Base-by-base conservation (phyloP, 108 stramenopile species). In the Skeletonema potamos region DNA sequence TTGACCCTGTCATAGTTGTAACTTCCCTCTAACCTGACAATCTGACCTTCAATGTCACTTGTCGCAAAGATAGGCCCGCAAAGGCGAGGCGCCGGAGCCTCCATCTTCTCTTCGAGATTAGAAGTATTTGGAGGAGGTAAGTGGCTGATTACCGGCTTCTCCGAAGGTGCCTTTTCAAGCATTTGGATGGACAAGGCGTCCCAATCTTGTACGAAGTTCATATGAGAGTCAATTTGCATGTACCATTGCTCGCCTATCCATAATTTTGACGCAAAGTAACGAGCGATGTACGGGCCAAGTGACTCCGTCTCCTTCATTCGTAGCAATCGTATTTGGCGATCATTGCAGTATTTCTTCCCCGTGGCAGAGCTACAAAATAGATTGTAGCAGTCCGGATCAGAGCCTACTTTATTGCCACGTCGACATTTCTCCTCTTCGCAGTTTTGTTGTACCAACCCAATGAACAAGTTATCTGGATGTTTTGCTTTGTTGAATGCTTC, bases 161-260 rank as follows among this genome's bases (percentile, higher is more conserved):
- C 59, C 13, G 92, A 85, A 7, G 92, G 92, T 17, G 92, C 88
- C 17, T 48, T 66, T 37, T 85, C 72, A 30, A 96, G 86, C 92
- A 94, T 94, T 17, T 88, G 68, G 22, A 95, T 82, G 10, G 91
- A 82, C 41, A 77, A 74, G 15, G 67, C 85, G 81, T 98, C 98
- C 98, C 98, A 98, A 66, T 90, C 77, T 56, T 85, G 68, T 26
- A 82, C 77, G 79, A 94, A 94, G 28, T 77, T 70, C 90, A 92
- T 96, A 82, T 98, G 97, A 6, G 96, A 83, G 84, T 98, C 97
- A 26, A 89, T 95, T 72, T 98, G 98, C 92, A 98, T 93, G 80
- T 89, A 98, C 87, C 89, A 98, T 60, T 81, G 66, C 74, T 98
- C 96, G n/a, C 96, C 98, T 66, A 88, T 72, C 96, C 96, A 98